Evolutionary conservation across 2,329 filamentous ascomycete species (phyloP).

Genomic region (Akanthomyces muscarius): DNA sequence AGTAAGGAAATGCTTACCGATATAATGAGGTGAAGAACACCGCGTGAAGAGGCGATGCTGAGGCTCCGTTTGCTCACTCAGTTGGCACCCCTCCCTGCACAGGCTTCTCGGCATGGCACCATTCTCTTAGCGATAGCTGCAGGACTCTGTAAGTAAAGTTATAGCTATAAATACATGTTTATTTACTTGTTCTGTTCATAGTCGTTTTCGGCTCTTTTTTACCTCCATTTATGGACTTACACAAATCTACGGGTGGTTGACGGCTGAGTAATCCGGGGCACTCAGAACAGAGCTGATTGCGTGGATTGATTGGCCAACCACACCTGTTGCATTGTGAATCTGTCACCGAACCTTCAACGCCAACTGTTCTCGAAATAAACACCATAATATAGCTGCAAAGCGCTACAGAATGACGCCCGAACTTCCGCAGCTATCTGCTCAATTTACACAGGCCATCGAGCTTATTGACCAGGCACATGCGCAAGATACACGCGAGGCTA

Average conservation of each 20-base stretch:
- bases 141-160: no score
- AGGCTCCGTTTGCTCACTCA: not conserved
- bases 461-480: slow-evolving; percentile 66
- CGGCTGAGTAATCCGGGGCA: slow-evolving; percentile 7
- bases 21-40: not conserved
- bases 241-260: no score
- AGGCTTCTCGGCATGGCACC: not conserved
- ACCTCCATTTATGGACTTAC: not conserved
- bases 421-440: slow-evolving; percentile 33
- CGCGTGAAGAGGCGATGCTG: not conserved
- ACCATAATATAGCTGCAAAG: not conserved
- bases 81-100: not conserved
- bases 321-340: not conserved
- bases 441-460: slow-evolving; percentile 51
- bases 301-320: slow-evolving; percentile 5
- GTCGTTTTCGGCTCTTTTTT: not conserved
- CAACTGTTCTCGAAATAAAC: not conserved
- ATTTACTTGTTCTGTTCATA: no score
- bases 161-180: no score
- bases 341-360: not conserved
- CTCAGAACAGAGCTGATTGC: not conserved
- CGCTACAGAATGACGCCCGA: not conserved
- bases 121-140: no score
- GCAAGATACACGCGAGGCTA: slow-evolving; percentile 29
- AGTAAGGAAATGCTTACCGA: not conserved